Conservation (phyloP, 305 asterid species). For the Solanum hybrid region DNA sequence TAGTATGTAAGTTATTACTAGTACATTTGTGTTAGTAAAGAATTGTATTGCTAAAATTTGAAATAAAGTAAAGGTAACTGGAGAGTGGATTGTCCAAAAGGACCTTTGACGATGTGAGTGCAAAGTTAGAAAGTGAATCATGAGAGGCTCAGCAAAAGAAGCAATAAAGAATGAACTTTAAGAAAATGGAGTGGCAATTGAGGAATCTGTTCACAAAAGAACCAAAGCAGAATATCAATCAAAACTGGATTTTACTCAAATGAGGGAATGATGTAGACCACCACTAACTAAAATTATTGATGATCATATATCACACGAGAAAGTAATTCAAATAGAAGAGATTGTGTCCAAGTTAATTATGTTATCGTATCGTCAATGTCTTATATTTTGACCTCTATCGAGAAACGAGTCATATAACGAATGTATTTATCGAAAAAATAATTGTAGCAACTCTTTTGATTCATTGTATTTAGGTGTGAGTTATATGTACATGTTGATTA, state of each 20-base stretch:
- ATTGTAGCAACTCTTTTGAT: not conserved
- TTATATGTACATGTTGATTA: not conserved
- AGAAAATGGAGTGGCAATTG: not conserved
- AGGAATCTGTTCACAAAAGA: slow-evolving; percentile 6
- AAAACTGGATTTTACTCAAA: not conserved
- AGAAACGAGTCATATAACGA: not conserved
- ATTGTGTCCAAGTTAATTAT: not conserved
- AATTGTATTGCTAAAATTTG: not conserved
- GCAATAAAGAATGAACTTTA: slow-evolving; percentile 3
- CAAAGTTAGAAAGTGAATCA: not conserved
- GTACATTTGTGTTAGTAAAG: not conserved
- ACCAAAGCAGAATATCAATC: not conserved
- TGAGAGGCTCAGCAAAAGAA: not conserved
- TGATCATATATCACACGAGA: not conserved
- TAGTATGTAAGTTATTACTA: not conserved
- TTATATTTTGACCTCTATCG: not conserved
- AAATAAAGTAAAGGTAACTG: not conserved
- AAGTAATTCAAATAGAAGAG: not conserved
- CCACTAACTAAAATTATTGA: not conserved
- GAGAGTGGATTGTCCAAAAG: not conserved
- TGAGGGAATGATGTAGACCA: not conserved
- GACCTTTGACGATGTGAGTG: not conserved
- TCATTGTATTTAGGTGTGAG: not conserved
- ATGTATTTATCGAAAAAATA: not conserved
- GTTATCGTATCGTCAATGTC: not conserved